Percentiles rank a stretch among this genome's conserved stretches.
Conservation (phyloP, 148 eudicot genomes). For the Talinum fruticosum region DNA sequence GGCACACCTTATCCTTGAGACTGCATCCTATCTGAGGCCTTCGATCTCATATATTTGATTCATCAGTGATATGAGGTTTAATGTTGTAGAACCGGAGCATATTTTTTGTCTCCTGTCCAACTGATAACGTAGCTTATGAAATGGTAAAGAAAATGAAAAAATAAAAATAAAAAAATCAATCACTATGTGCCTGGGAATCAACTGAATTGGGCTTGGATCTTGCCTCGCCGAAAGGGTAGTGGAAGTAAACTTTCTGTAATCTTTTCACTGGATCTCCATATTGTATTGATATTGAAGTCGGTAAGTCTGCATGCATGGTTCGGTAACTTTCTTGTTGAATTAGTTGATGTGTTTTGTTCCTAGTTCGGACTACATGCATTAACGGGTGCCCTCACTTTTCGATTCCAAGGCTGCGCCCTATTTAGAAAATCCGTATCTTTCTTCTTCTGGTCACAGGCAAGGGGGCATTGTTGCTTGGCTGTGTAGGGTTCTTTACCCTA, state of each 20-base stretch:
- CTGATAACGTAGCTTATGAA: background rate
- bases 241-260: background rate
- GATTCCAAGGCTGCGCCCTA: conserved; percentile 15
- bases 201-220: background rate
- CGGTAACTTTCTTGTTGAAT: background rate
- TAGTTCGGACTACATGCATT: background rate
- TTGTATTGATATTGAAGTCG: background rate
- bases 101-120: no score
- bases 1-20: background rate
- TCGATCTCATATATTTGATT: background rate
- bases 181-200: background rate
- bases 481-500: conserved; percentile 31
- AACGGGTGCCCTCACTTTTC: background rate
- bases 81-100: background rate
- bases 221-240: background rate
- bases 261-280: background rate
- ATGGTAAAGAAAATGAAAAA: background rate
- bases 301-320: background rate
- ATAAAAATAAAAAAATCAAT: background rate
- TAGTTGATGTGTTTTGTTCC: background rate
- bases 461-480: conserved; percentile 24
- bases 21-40: background rate
- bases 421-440: conserved; percentile 24
- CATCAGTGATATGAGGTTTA: background rate
- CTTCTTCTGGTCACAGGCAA: conserved; percentile 28